Conservation (phyloP, 345 rosid species). For the Arabidopsis suecica region DNA sequence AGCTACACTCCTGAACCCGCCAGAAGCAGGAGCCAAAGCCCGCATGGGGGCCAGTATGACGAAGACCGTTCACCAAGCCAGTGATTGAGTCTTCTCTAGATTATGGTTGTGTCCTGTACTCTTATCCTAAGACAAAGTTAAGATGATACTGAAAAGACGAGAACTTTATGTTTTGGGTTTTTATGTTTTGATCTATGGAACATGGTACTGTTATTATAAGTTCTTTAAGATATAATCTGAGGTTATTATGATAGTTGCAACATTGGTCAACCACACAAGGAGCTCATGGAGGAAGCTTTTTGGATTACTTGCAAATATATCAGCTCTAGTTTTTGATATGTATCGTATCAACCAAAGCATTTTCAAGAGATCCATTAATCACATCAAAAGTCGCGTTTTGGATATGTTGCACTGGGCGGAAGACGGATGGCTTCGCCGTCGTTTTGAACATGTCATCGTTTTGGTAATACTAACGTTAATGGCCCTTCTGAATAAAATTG, state of each 20-base stretch:
- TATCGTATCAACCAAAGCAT: not conserved
- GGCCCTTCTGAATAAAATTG: not conserved
- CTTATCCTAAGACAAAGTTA: not conserved
- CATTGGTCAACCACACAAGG: not conserved
- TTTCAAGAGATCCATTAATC: not conserved
- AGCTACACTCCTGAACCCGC: constrained; percentile 36
- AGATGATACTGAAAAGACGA: constrained; percentile 11
- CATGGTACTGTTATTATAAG: not conserved
- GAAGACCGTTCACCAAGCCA: constrained; percentile 69
- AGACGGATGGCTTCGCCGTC: too few species aligned
- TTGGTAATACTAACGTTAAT: too few species aligned
- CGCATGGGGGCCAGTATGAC: constrained; percentile 41
- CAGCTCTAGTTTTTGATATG: too few species aligned
- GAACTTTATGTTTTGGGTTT: constrained; percentile 4
- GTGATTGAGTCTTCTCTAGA: constrained; percentile 42
- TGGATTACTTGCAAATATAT: too few species aligned
- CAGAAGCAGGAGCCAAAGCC: constrained; percentile 28
- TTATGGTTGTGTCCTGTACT: not conserved
- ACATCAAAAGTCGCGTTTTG: too few species aligned
- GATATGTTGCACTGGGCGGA: too few species aligned
- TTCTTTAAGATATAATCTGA: not conserved
- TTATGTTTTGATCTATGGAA: constrained; percentile 18
- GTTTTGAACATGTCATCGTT: too few species aligned
- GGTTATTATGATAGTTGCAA: not conserved
- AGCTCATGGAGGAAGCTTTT: too few species aligned